Evolutionary conservation across 2,329 filamentous ascomycete species (phyloP), one percentile per base, ranked within the genome.

Genomic region (Hymenoscyphus salicellus): DNA sequence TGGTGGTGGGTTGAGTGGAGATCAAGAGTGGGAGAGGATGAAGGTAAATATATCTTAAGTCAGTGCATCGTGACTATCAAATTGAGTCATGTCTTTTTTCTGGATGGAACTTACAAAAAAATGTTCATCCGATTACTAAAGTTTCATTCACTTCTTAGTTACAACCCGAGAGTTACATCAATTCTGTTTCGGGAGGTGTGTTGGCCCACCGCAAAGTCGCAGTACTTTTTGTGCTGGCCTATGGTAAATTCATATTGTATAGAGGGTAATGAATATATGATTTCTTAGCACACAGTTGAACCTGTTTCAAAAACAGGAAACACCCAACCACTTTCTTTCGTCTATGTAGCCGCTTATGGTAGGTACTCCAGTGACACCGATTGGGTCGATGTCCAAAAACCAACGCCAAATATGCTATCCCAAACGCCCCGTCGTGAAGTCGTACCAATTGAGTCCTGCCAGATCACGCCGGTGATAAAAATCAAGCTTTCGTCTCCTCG

Each of bases 401-500:
- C 46, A 52, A 52, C 20, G 23, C 60, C 52, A 36, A 30, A 55
- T 28, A 61, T 49, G 49, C 49, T 32, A 63, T 14, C 26, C 36
- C 55, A 62, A 38, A 30, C 23, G 20, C 46, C 46, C 20, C 11
- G 23, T 52, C 46, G 20, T 52, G 46, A 52, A 52, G 20, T 52
- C 20, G 23, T 58, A 33, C 7, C 17, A 59, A 41, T 11, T 17
- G 57, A 41, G 3, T 41, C 38, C 38, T 33, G 20, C 62, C 59
- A 63, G 41, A 36, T 26, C 6, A 23, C 16, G 33, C 28, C 20
- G 32, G 14, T 52, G 28, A 38, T 30, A 30, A 30, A 3, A 63
- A 41, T 64, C 55, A 66, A n/a, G 61, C 57, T n/a, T 63, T 60
- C 23, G 63, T 58, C n/a, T 66, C 65, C 43, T 68, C 69, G 7